phyloP scores from a whole-genome alignment of 2,329 filamentous ascomycete genomes.

The Colletotrichum incanum region DNA sequence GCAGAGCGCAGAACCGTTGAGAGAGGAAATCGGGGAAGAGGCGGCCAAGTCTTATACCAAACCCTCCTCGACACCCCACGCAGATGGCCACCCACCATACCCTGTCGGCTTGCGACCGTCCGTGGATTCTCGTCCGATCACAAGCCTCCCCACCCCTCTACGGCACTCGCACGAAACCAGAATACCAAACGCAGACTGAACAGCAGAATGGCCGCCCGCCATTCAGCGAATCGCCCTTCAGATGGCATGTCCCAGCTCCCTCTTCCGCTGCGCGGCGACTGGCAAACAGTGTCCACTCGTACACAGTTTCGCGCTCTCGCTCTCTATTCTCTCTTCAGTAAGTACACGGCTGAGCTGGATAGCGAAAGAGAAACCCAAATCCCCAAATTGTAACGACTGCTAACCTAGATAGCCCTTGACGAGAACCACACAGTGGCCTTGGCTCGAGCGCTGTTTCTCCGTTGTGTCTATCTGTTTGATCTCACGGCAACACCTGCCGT shows the following conservation, averaged over 20 bases:
- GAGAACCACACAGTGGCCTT: neutral
- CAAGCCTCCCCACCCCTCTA: constrained; percentile 5
- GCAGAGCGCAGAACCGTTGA: constrained; percentile 15
- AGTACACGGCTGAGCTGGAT: constrained; percentile 7
- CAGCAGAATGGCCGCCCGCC: constrained; percentile 11
- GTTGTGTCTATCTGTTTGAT: constrained; percentile 15
- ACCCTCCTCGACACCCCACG: constrained; percentile 34
- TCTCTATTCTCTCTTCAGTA: constrained; percentile 25
- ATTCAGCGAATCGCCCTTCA: constrained; percentile 41
- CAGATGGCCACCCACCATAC: constrained; percentile 19
- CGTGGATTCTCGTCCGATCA: constrained; percentile 36
- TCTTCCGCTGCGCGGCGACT: constrained; percentile 21
- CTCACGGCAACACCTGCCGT: constrained; percentile 24
- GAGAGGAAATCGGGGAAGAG: constrained; percentile 5
- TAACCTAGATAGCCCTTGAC: constrained; percentile 15
- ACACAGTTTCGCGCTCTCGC: constrained; percentile 17
- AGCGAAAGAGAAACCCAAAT: constrained; percentile 24
- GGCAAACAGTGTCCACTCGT: constrained; percentile 19
- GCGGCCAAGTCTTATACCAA: constrained; percentile 41
- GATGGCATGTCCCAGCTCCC: constrained; percentile 38
- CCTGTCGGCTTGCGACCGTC: constrained; percentile 22
- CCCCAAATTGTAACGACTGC: neutral
- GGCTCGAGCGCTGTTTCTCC: constrained; percentile 28
- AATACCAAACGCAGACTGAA: constrained; percentile 38
- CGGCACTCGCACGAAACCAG: constrained; percentile 42